Evolutionary conservation across 2,329 filamentous ascomycete species (phyloP).

Genomic region (Xylaria arbuscula): DNA sequence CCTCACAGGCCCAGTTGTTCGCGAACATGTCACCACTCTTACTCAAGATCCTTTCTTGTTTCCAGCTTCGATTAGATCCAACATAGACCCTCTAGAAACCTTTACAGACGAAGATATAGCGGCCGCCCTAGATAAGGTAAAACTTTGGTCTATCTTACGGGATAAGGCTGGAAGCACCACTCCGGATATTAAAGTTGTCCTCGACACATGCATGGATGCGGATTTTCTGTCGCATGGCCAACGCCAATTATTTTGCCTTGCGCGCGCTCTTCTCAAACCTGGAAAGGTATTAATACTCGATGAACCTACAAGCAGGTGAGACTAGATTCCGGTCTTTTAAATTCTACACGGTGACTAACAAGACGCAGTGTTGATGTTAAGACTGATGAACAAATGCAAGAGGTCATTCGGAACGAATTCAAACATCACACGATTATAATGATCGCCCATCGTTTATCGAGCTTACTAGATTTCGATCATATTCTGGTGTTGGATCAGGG

Average conservation of each 20-base stretch:
- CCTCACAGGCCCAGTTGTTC: slow-evolving; percentile 57
- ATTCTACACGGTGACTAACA: background rate
- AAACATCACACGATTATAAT: slow-evolving; percentile 63
- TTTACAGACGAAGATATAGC: slow-evolving; percentile 55
- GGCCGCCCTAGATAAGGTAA: slow-evolving; percentile 53
- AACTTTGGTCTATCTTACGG: slow-evolving; percentile 22
- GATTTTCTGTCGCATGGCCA: slow-evolving; percentile 39
- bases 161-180: slow-evolving; percentile 31
- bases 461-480: slow-evolving; percentile 61
- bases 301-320: slow-evolving; percentile 42
- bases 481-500: slow-evolving; percentile 61
- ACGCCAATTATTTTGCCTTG: slow-evolving; percentile 41
- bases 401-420: slow-evolving; percentile 49
- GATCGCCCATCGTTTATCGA: slow-evolving; percentile 56
- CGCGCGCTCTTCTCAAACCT: slow-evolving; percentile 37
- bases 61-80: slow-evolving; percentile 58
- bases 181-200: slow-evolving; percentile 9
- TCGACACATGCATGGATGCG: slow-evolving; percentile 25
- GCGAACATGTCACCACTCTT: slow-evolving; percentile 54
- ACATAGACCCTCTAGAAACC: slow-evolving; percentile 56
- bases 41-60: slow-evolving; percentile 61
- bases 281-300: slow-evolving; percentile 42
- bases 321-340: background rate
- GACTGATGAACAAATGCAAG: slow-evolving; percentile 50
- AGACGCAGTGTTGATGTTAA: slow-evolving; percentile 49